Base-by-base conservation (phyloP, 805 yeast genomes). In the Yamadazyma endophytica region DNA sequence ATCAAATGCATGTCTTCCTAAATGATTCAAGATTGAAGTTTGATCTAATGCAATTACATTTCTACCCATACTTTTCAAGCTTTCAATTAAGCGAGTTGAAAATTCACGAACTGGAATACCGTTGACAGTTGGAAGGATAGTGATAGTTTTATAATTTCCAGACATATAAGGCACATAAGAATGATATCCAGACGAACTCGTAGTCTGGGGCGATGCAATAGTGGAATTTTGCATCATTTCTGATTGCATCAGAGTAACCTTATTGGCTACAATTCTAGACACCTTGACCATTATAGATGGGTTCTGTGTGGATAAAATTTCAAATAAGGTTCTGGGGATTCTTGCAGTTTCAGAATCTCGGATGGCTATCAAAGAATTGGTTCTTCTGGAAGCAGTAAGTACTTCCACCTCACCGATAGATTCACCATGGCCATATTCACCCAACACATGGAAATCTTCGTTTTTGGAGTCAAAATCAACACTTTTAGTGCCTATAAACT, bases 361-460 rank as follows among this genome's bases (percentile, higher is more conserved):
- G 0, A 90, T 84, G 0, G 97, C 95, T 23, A 86, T 77, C 42
- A 83, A 71, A 0, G 89, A 78, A 28, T 70, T 70, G 3, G 76
- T 70, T 51, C 94, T 72, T 35, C 78, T 70, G 8, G 82, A 72
- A 9, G 87, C 87, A 0, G 95, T 87, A 39, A 90, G 66, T 3
- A 90, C 97, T 54, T 90, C 98, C 6, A 92, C 82, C 56, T 90
- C 97, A 3, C 97, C 98, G 37, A 92, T 73, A 24, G 95, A 83
- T 46, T 87, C 94, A 5, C 97, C 97, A 54, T 88, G 95, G 2
- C 97, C 96, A 48, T 77, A 80, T 51, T 90, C 98, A 2, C 82
- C 84, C 11, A 79, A 44, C 1, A 77, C 61, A 14, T 34, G 37
- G 17, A 27, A 21, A 23, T 33, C 40, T 7, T 16, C 17, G 2